Conservation (phyloP, 2,329 filamentous ascomycete species). For the Triangularia setosa region DNA sequence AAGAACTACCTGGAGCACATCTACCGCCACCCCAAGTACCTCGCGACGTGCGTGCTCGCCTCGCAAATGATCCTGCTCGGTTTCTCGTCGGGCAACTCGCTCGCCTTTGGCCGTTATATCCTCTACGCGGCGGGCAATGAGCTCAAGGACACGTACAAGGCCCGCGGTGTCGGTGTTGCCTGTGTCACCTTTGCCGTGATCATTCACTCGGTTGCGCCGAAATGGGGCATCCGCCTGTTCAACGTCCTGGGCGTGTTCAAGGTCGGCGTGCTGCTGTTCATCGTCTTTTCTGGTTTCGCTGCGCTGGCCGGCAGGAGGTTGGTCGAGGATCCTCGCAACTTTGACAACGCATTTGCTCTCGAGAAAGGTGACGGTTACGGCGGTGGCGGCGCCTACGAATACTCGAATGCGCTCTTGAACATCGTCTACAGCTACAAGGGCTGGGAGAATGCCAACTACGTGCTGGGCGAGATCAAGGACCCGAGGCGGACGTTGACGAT, state of each 20-base stretch:
- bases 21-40: conserved; percentile 54
- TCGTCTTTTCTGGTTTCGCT: conserved; percentile 58
- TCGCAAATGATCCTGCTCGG: conserved; percentile 59
- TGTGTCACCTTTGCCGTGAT: conserved; percentile 52
- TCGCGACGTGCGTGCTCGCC: conserved; percentile 57
- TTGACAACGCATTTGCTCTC: conserved; percentile 50
- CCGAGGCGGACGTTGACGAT: conserved; percentile 42
- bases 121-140: conserved; percentile 49
- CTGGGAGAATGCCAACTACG: conserved; percentile 63
- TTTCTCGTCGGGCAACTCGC: conserved; percentile 56
- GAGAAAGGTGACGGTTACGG: conserved; percentile 42
- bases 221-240: conserved; percentile 56
- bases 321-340: conserved; percentile 52
- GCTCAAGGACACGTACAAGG: conserved; percentile 49
- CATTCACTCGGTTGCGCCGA: conserved; percentile 51
- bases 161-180: conserved; percentile 53
- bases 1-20: conserved; percentile 65
- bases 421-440: conserved; percentile 61
- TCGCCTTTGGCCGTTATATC: conserved; percentile 52
- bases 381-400: conserved; percentile 48
- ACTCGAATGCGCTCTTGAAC: conserved; percentile 54
- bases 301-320: conserved; percentile 49
- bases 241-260: conserved; percentile 60
- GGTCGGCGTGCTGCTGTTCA: conserved; percentile 54
- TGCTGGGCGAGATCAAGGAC: conserved; percentile 45